These are phyloP conservation scores for Pythium folliculosum DNA, from an alignment of 352 stramenopile species.

Conservation along the genomic window DNA sequence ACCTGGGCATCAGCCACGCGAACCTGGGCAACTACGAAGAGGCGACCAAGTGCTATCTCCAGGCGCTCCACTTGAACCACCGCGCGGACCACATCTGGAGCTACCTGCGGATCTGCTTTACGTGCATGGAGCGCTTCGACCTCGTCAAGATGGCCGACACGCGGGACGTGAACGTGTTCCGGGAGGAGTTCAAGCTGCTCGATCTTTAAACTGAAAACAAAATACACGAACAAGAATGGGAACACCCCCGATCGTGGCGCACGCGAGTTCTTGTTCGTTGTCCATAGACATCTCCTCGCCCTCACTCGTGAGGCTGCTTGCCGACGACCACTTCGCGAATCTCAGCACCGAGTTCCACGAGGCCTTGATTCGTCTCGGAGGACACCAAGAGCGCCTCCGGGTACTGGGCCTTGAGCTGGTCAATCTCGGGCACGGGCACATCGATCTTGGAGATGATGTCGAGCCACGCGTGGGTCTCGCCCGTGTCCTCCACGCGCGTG, in stretches of 20 bases:
- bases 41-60: conserved; percentile 96
- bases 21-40: conserved; percentile 96
- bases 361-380: conserved; percentile 74
- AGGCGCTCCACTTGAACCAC: conserved; percentile 95
- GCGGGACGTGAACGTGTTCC: conserved; percentile 77
- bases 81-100: conserved; percentile 97
- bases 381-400: conserved; percentile 44
- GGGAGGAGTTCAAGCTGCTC: conserved; percentile 84
- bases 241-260: too few species aligned
- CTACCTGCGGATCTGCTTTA: conserved; percentile 98
- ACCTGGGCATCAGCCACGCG: conserved; percentile 97
- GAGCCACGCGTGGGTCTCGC: conserved; percentile 56
- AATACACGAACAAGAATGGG: too few species aligned
- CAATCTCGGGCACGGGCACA: conserved; percentile 47
- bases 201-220: conserved; percentile 49
- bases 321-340: conserved; percentile 56
- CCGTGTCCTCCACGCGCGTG: conserved; percentile 36
- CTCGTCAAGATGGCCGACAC: conserved; percentile 92
- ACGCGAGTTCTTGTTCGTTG: too few species aligned
- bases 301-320: neutral
- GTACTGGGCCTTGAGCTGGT: conserved; percentile 41
- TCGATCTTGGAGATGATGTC: conserved; percentile 89
- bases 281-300: too few species aligned
- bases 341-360: conserved; percentile 55
- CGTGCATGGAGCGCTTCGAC: conserved; percentile 96